Conservation (phyloP, 1,284 basidiomycete genomes). For the Phellopilus nigrolimitatus region DNA sequence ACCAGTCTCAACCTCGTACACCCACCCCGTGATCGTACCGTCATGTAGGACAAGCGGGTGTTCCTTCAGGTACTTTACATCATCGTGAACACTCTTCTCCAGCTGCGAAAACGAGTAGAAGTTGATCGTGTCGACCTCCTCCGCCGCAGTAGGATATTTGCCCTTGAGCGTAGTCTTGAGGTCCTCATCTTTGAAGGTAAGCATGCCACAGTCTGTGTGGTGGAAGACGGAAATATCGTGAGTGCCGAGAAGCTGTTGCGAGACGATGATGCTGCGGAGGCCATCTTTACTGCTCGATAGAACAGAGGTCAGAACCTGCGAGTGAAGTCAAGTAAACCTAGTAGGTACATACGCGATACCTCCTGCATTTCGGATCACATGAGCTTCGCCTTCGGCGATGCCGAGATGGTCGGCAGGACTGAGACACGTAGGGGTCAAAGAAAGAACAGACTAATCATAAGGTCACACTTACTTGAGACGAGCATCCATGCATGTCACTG, state of each 20-base stretch:
- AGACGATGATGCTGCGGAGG: constrained; percentile 61
- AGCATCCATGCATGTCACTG: constrained; percentile 70
- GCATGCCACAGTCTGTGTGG: constrained; percentile 68
- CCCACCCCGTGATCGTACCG: constrained; percentile 57
- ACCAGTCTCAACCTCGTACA: constrained; percentile 60
- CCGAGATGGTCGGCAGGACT: constrained; percentile 58
- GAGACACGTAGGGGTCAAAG: constrained; percentile 1
- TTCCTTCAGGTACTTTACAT: constrained; percentile 51
- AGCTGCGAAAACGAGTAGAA: constrained; percentile 54
- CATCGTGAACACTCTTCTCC: constrained; percentile 50
- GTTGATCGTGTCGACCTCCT: constrained; percentile 46
- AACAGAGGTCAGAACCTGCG: background rate
- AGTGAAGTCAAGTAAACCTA: background rate
- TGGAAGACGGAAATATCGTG: constrained; percentile 62
- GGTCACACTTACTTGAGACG: constrained; percentile 40
- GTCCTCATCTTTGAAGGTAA: constrained; percentile 49
- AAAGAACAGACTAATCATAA: background rate
- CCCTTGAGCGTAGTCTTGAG: constrained; percentile 49
- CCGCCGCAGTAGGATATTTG: constrained; percentile 36
- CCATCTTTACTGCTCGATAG: constrained; percentile 46
- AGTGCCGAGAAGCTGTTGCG: constrained; percentile 63
- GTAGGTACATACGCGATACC: constrained; percentile 48
- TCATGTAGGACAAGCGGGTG: constrained; percentile 51
- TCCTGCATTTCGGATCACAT: constrained; percentile 67
- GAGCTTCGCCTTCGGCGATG: constrained; percentile 59